Conservation (phyloP, 2,329 filamentous ascomycete species). For the Penicillium janthinellum region DNA sequence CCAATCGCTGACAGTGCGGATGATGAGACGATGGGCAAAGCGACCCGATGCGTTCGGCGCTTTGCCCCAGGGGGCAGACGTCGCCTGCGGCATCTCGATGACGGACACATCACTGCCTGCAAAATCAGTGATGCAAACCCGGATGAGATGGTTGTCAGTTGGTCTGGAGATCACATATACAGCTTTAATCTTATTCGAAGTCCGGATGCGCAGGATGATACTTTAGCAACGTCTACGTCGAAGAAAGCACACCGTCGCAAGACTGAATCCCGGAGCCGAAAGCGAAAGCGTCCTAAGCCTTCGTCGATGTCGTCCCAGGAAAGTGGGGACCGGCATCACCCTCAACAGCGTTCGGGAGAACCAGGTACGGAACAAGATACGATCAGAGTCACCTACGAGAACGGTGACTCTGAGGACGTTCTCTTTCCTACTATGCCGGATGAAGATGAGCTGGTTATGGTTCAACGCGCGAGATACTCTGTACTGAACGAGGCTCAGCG, state of each 20-base stretch:
- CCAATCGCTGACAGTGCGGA: constrained; percentile 49
- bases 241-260: constrained; percentile 30
- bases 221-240: constrained; percentile 31
- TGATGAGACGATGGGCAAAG: constrained; percentile 59
- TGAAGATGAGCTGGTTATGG: constrained; percentile 30
- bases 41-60: constrained; percentile 66
- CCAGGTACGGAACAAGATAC: constrained; percentile 47
- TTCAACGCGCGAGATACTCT: constrained; percentile 47
- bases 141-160: constrained; percentile 68
- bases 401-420: constrained; percentile 62
- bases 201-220: constrained; percentile 55
- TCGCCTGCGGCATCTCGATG: constrained; percentile 49
- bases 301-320: constrained; percentile 46
- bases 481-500: constrained; percentile 56
- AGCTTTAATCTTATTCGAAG: constrained; percentile 65
- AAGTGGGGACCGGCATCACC: constrained; percentile 50
- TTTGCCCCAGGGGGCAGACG: constrained; percentile 65
- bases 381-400: constrained; percentile 60
- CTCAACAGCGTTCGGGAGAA: constrained; percentile 50
- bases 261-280: constrained; percentile 46
- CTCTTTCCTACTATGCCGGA: constrained; percentile 45
- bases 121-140: constrained; percentile 71
- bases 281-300: constrained; percentile 59
- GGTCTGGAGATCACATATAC: constrained; percentile 68
- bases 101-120: constrained; percentile 68